Base-by-base conservation (phyloP, 306 rosid species). In the Macrotyloma uniflorum region DNA sequence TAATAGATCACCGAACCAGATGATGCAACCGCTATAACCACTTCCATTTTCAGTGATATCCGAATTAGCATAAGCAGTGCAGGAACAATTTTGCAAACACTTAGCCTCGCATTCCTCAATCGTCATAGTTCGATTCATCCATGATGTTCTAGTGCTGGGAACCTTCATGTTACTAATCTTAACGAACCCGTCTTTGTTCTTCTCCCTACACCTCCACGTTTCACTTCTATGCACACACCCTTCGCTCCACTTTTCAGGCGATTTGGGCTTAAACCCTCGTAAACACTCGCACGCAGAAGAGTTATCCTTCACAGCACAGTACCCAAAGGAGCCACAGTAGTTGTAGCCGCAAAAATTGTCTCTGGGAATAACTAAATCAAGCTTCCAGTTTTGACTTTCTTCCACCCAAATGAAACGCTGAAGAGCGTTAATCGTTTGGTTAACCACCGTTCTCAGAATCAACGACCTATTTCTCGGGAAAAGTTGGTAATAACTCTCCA, bases 51-150 rank as follows among this genome's bases (percentile, higher is more conserved):
- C 89, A 20, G 78, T 80, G 16, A 82, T 78, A 51, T 87, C 84
- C n/a, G 82, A 47, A 46, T 84, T 84, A 5, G 84, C 69, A 45
- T 76, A 91, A 57, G 89, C 91, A 12, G 69, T 64, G 49, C 90
- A 88, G 0, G 91, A 82, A 73, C 91, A 90, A 9, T 88, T 78
- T 5, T 58, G 81, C 82, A 65, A 84, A 79, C 96, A 90, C 58
- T 80, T 84, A 8, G 40, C 75, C 80, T 11, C 61, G 82, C 93
- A 90, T 26, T 87, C 91, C 35, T 80, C 72, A 14, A 90, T 74
- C 24, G 62, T 82, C 84, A 88, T 62, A 59, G 65, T 78, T 57
- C 0, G 45, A 70, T 87, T 64, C 2, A 87, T 47, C 92, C 91
- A 89, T 5, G 89, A 19, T 18, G 35, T 63, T 0, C 24, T 81